Evolutionary conservation across 2,329 filamentous ascomycete species (phyloP), one percentile per base, ranked within the genome.

Genomic region (Monosporascus cannonballus): DNA sequence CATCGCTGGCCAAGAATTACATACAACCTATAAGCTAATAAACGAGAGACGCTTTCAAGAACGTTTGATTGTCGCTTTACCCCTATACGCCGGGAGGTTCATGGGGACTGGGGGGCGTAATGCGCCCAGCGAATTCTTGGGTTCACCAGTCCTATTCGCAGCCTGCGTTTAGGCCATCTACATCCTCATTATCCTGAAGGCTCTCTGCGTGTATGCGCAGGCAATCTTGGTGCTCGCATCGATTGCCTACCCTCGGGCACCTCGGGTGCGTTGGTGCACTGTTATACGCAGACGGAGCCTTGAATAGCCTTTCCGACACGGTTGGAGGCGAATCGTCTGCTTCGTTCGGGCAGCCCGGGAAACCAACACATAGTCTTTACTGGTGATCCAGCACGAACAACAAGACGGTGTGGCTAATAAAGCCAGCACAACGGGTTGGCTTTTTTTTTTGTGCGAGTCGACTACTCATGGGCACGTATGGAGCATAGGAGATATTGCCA

Each of bases 1-100:
- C 17, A 15, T 22, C 20, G 48, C 50, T 51, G 37, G 54, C 54
- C 52, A 47, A 49, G 51, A 57, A 57, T 37, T 61, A 61, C 57
- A 52, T 51, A 44, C 51, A 57, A 8, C 52, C 55, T 48, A 52
- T 59, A 36, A 56, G 54, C 51, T 57, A 52, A 54, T 55, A 51
- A 51, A 47, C 54, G 46, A 55, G 53, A 49, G 54, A 55, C 38
- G 54, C 51, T 41, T 56, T 54, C 49, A 46, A 55, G 50, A 57
- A 54, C 27, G 30, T 20, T 34, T 45, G 38, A 45, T 50, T 22
- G n/a, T 44, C 39, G 5, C 39, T 14, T 42, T 22, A 9, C 6
- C 18, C 17, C 39, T 14, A 42, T 14, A 34, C 11, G 4, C 30
- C 9, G 9, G 11, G 30, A 34, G 9, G 30, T 34, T 3, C 9